phyloP scores from a whole-genome alignment of 2,329 filamentous ascomycete genomes.

The Cladosporium phlei region DNA sequence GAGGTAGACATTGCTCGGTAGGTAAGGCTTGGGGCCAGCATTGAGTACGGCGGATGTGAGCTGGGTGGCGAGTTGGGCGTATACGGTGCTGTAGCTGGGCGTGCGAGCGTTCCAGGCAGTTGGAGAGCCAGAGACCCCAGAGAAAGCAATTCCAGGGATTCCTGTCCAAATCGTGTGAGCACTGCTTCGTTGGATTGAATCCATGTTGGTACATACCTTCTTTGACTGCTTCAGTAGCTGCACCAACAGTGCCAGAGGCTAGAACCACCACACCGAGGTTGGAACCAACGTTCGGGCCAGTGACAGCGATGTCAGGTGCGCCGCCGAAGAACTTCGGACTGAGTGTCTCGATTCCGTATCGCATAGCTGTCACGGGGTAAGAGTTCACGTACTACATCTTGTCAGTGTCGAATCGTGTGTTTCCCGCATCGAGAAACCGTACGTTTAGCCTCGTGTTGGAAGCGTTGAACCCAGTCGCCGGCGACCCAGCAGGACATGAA shows the following conservation, averaged over 20 bases:
- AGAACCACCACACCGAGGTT: conserved; percentile 55
- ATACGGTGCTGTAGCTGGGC: conserved; percentile 54
- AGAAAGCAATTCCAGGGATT: conserved; percentile 66
- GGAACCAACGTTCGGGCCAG: conserved; percentile 54
- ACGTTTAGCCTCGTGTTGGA: conserved; percentile 52
- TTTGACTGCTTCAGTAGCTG: conserved; percentile 55
- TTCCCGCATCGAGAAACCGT: not conserved
- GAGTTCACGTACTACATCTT: conserved; percentile 63
- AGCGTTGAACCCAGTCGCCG: conserved; percentile 53
- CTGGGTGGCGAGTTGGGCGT: conserved; percentile 58
- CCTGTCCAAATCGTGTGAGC: conserved; percentile 26
- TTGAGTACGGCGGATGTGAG: conserved; percentile 52
- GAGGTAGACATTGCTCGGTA: conserved; percentile 57
- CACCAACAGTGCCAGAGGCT: conserved; percentile 65
- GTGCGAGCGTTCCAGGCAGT: conserved; percentile 51
- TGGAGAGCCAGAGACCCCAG: conserved; percentile 48
- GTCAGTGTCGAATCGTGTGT: not conserved
- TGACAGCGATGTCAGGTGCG: conserved; percentile 58
- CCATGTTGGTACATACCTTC: conserved; percentile 18
- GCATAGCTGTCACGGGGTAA: conserved; percentile 60
- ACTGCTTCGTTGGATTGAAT: not conserved
- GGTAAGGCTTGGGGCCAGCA: conserved; percentile 55
- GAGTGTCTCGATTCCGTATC: conserved; percentile 57
- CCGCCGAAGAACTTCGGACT: conserved; percentile 52
- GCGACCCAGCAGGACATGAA: conserved; percentile 56